Conservation (phyloP, 257 asterid species). For the Vinca minor region DNA sequence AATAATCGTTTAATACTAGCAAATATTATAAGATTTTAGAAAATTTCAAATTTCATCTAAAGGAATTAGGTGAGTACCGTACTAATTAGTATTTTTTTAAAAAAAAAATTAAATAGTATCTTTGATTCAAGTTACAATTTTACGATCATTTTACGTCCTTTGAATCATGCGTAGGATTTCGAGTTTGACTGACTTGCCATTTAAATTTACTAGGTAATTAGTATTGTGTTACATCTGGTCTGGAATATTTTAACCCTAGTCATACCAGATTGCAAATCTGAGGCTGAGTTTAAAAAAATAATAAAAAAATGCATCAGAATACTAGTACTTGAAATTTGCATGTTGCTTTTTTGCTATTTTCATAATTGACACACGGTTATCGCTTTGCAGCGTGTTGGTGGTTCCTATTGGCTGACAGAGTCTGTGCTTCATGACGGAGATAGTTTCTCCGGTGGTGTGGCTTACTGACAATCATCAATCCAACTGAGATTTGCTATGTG, state of each 20-base stretch:
- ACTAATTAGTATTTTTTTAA: no score
- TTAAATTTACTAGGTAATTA: no score
- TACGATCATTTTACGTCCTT: no score
- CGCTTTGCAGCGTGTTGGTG: conserved; percentile 68
- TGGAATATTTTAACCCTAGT: neutral
- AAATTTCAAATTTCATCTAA: no score
- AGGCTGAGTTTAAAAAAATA: neutral
- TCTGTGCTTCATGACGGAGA: conserved; percentile 82
- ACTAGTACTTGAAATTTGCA: neutral
- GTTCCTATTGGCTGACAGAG: conserved; percentile 91
- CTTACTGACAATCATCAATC: conserved; percentile 31
- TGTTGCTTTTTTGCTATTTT: neutral
- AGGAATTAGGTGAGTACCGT: no score
- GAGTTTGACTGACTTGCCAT: neutral
- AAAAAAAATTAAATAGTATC: no score
- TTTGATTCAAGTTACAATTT: no score
- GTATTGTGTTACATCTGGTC: neutral
- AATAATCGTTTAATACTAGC: no score
- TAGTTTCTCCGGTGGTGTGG: conserved; percentile 82
- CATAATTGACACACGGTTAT: conserved; percentile 7
- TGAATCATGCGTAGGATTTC: no score
- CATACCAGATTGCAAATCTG: neutral
- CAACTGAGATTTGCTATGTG: neutral
- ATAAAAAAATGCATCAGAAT: neutral
- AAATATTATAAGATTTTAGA: no score